Percentiles rank a stretch among this genome's conserved stretches.
Evolutionary conservation across 768 basidiomycete genomes (phyloP).

Genomic region (Chalciporus sphaerocephalus): DNA sequence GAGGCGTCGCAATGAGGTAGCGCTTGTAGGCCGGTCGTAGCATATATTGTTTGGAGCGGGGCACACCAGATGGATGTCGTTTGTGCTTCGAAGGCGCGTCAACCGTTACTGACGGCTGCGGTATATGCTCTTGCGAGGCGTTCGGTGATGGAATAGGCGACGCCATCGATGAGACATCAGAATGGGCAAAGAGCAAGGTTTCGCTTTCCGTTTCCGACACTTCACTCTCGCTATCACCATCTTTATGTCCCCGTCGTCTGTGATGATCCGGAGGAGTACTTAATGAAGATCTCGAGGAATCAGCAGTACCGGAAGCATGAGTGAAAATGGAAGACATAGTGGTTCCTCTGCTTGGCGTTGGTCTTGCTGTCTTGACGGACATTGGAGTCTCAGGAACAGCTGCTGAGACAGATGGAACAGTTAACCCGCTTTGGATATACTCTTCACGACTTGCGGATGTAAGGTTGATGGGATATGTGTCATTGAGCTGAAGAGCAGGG

Average conservation of each 20-base stretch:
- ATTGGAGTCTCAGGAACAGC: slow-evolving; percentile 41
- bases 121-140: slow-evolving; percentile 29
- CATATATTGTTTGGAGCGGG: slow-evolving; percentile 56
- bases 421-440: slow-evolving; percentile 37
- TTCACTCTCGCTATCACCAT: slow-evolving; percentile 29
- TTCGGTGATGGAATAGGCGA: slow-evolving; percentile 31
- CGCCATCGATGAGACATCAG: slow-evolving; percentile 32
- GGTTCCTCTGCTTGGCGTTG: slow-evolving; percentile 11
- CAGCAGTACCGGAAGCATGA: slow-evolving; percentile 5
- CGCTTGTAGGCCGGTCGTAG: slow-evolving; percentile 89
- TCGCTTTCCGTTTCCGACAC: slow-evolving; percentile 34
- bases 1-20: slow-evolving; percentile 82
- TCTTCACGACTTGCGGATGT: slow-evolving; percentile 12
- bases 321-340: slow-evolving; percentile 9
- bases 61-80: slow-evolving; percentile 33
- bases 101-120: slow-evolving; percentile 13
- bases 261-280: slow-evolving; percentile 25
- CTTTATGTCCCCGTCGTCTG: slow-evolving; percentile 19
- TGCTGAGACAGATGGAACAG: slow-evolving; percentile 55
- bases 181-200: slow-evolving; percentile 25
- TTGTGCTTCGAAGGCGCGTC: slow-evolving; percentile 26
- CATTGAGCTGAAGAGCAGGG: slow-evolving; percentile 29
- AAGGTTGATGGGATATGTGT: slow-evolving; percentile 18
- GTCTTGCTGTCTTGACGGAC: slow-evolving; percentile 18
- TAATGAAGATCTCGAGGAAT: slow-evolving; percentile 28